phyloP scores from a whole-genome alignment of 2,329 filamentous ascomycete genomes.

The Aspergillus carbonarius region DNA sequence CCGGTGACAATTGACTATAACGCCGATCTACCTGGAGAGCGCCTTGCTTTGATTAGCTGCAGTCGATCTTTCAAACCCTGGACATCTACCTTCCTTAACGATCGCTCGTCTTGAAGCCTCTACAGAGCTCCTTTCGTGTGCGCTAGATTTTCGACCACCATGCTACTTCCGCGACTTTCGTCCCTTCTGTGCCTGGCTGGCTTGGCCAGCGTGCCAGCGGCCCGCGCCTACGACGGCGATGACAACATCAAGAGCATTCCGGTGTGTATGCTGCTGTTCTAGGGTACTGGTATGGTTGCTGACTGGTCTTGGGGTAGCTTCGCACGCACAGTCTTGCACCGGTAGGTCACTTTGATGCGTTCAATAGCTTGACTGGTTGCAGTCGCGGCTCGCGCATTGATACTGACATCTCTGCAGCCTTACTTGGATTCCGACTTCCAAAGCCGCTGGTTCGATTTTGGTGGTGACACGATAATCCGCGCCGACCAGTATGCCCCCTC shows the following conservation, averaged over 20 bases:
- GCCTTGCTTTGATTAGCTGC: constrained; percentile 15
- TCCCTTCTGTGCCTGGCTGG: constrained; percentile 37
- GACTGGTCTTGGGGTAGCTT: constrained; percentile 55
- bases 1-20: constrained; percentile 23
- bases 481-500: constrained; percentile 54
- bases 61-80: constrained; percentile 17
- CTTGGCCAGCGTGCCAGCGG: constrained; percentile 30
- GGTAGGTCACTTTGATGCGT: constrained; percentile 63
- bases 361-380: not conserved
- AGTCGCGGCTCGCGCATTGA: not conserved
- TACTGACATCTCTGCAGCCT: constrained; percentile 57
- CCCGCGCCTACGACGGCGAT: constrained; percentile 47
- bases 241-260: constrained; percentile 64
- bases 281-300: not conserved
- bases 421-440: constrained; percentile 98
- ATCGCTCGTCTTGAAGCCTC: not conserved
- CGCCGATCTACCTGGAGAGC: constrained; percentile 6
- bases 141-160: constrained; percentile 15
- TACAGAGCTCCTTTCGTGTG: not conserved
- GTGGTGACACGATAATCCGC: constrained; percentile 84
- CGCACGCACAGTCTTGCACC: constrained; percentile 80
- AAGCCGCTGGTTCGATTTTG: constrained; percentile 98
- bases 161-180: constrained; percentile 37
- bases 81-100: constrained; percentile 5
- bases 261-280: constrained; percentile 47